These are phyloP conservation scores for Colletotrichum theobromicola DNA, from an alignment of 2,329 filamentous ascomycete species.

Conservation along the genomic window DNA sequence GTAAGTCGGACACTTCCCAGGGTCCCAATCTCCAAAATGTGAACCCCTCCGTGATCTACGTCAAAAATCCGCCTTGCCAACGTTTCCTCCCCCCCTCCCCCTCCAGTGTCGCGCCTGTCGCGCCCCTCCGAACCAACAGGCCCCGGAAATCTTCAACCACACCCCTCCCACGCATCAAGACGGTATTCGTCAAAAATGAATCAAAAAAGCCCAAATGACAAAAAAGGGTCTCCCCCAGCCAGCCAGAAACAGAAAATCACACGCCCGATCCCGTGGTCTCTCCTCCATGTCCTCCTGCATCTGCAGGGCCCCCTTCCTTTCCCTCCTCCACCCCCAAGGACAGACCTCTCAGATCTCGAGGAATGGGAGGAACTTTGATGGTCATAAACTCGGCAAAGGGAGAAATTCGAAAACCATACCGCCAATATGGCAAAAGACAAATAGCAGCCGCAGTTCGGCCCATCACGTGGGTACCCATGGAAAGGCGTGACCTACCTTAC, in stretches of 20 bases:
- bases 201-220: background rate
- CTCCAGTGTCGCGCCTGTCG: background rate
- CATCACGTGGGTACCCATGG: slow-evolving; percentile 15
- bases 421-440: background rate
- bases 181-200: background rate
- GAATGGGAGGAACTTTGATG: background rate
- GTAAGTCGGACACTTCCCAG: background rate
- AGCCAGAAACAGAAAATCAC: background rate
- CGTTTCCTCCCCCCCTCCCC: background rate
- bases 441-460: slow-evolving; percentile 5
- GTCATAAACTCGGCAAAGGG: background rate
- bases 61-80: slow-evolving; percentile 1
- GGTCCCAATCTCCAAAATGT: background rate
- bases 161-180: background rate
- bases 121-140: slow-evolving; percentile 6
- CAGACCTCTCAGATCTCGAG: background rate
- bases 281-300: background rate
- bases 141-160: background rate
- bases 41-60: slow-evolving; percentile 1
- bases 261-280: slow-evolving; percentile 12
- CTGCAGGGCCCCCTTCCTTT: background rate
- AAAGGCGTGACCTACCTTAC: background rate
- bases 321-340: background rate
- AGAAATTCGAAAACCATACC: background rate
- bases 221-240: background rate